phyloP scores from a whole-genome alignment of 2,329 filamentous ascomycete genomes.

The Neophaeococcomyces aloes region DNA sequence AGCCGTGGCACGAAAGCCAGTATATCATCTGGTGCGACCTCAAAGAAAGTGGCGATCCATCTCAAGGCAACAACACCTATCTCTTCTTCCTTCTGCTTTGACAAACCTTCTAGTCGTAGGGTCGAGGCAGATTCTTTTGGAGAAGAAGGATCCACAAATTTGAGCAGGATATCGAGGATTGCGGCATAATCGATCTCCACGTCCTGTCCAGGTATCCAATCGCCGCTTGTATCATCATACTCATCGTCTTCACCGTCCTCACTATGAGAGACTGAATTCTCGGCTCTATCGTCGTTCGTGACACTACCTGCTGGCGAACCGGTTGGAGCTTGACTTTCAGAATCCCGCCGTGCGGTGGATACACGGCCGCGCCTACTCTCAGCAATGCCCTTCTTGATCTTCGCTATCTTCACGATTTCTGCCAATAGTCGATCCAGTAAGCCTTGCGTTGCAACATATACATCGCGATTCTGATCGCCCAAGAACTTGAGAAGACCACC shows the following conservation, averaged over 20 bases:
- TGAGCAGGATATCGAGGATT: constrained; percentile 83
- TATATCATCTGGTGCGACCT: constrained; percentile 95
- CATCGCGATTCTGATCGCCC: constrained; percentile 80
- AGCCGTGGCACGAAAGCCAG: constrained; percentile 88
- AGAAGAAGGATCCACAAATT: constrained; percentile 56
- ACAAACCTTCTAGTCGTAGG: constrained; percentile 21
- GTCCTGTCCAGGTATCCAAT: constrained; percentile 96
- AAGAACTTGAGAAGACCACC: constrained; percentile 83
- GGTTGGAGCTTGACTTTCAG: constrained; percentile 24
- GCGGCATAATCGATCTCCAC: constrained; percentile 87
- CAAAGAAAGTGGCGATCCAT: constrained; percentile 94
- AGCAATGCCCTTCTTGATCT: constrained; percentile 81
- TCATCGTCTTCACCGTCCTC: constrained; percentile 50
- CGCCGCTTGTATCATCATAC: constrained; percentile 43
- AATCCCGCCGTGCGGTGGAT: constrained; percentile 10
- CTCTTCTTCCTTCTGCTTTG: constrained; percentile 59
- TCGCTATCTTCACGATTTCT: constrained; percentile 89
- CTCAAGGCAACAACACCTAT: constrained; percentile 80
- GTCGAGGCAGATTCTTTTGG: constrained; percentile 15
- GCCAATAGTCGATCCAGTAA: constrained; percentile 81
- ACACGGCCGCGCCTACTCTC: constrained; percentile 67
- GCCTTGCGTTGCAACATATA: constrained; percentile 84
- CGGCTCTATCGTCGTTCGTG: constrained; percentile 23
- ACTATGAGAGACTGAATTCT: constrained; percentile 31
- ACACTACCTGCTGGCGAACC: constrained; percentile 16